Conservation (phyloP, 495 filamentous ascomycete species). For the Penicillium crystallinum region DNA sequence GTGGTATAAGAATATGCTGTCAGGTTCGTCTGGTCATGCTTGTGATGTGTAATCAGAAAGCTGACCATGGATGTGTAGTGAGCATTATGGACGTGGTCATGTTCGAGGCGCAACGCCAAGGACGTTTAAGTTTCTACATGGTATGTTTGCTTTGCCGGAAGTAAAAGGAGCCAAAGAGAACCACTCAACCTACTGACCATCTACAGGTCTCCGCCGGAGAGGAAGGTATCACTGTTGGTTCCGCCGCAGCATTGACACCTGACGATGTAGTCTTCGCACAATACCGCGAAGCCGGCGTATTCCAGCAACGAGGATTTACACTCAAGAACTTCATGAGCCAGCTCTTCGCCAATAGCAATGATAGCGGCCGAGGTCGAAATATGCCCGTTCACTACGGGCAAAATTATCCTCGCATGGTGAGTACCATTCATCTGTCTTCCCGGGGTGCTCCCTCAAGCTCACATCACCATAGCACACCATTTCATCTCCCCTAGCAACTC, state of each 20-base stretch:
- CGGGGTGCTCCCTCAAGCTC: neutral
- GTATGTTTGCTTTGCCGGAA: conserved; percentile 31
- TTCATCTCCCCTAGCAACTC: conserved; percentile 87
- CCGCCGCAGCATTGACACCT: conserved; percentile 71
- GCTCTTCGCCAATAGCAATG: conserved; percentile 82
- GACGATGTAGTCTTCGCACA: conserved; percentile 91
- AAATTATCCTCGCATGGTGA: conserved; percentile 71
- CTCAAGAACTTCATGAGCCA: conserved; percentile 91
- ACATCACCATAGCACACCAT: conserved; percentile 67
- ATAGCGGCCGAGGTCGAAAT: conserved; percentile 78
- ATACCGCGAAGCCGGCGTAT: conserved; percentile 90
- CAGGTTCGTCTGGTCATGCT: conserved; percentile 33
- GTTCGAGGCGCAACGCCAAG: conserved; percentile 81
- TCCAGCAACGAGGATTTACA: conserved; percentile 83
- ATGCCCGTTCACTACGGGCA: conserved; percentile 98
- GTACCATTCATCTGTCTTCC: conserved; percentile 11
- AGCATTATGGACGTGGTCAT: conserved; percentile 93
- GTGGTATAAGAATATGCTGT: conserved; percentile 64
- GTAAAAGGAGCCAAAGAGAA: neutral
- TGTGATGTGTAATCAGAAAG: neutral
- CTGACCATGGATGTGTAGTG: conserved; percentile 39
- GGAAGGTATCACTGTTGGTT: conserved; percentile 88
- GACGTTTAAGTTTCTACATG: conserved; percentile 94
- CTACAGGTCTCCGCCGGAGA: conserved; percentile 78
- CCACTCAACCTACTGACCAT: neutral